Base-by-base conservation (phyloP, 352 stramenopile species). In the Chrysophaeum taylorii region DNA sequence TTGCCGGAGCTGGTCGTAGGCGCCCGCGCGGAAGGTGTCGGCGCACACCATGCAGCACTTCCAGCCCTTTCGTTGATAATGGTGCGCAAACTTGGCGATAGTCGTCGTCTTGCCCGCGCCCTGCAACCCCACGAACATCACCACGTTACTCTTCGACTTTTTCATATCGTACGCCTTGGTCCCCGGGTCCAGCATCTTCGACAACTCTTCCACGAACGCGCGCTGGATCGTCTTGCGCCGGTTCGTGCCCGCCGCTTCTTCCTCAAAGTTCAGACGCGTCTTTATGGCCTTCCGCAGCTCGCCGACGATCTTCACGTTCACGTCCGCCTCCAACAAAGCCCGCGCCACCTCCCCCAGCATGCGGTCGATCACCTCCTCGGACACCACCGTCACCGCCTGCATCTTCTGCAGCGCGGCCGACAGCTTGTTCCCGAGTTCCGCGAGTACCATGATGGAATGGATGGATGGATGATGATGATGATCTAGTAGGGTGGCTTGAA, bases 1-100 rank as follows among this genome's bases (percentile, higher is more conserved):
- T 82, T 99, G 95, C 81, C 98, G 98, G 25, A 99, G 82, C 78
- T 99, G 95, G 82, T 99, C 95, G 75, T 98, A 98, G 1, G 94
- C 95, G 69, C 95, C 95, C 5, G 95, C 95, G 45, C 93, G 87
- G 80, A 98, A 98, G 36, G 94, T 98, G 86, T 99, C 95, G n/a
- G 93, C 94, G 80, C 95, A 99, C 2, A 99, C 94, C 94, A 99
- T 98, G 74, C 87, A 94, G 41, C 90, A 97, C 82, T 98, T 98
- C 91, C 90, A 99, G 21, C 82, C 92, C 64, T 96, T 96, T 63
- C 90, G 84, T 76, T 97, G 89, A 79, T 98, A 98, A 72, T 98
- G 96, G 79, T 98, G 89, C 38, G 94, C 95, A 77, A 95, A 98
- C 81, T 99, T 99, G 73, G 93, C 94, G 78, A 99, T 98, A 63